These are phyloP conservation scores for Periconia macrospinosa DNA, from an alignment of 2,329 filamentous ascomycete species.

Conservation along the genomic window DNA sequence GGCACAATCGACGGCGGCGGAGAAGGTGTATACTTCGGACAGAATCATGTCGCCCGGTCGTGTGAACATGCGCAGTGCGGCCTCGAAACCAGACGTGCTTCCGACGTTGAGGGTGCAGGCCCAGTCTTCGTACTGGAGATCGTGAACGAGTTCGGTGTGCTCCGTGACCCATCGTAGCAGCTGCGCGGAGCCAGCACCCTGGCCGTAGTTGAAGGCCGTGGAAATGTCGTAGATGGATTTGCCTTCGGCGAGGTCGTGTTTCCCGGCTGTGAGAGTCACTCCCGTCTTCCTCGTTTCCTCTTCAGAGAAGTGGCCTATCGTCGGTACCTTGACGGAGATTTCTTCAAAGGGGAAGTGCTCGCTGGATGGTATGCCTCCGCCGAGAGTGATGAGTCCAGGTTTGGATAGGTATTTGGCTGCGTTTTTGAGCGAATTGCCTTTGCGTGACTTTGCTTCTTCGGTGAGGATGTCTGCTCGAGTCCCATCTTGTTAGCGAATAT, in stretches of 20 bases:
- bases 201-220: conserved; percentile 90
- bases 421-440: conserved; percentile 70
- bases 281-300: conserved; percentile 65
- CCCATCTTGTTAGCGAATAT: background rate
- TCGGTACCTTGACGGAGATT: conserved; percentile 73
- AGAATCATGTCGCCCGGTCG: conserved; percentile 75
- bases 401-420: conserved; percentile 78
- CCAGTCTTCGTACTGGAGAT: conserved; percentile 91
- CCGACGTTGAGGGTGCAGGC: conserved; percentile 79
- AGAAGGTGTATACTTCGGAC: conserved; percentile 91
- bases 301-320: conserved; percentile 70
- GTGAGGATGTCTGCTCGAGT: conserved; percentile 44
- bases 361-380: conserved; percentile 84
- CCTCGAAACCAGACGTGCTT: conserved; percentile 83
- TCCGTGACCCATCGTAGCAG: conserved; percentile 89
- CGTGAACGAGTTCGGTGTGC: conserved; percentile 88
- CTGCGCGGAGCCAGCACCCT: conserved; percentile 82
- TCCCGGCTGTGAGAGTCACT: conserved; percentile 68
- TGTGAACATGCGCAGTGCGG: conserved; percentile 80
- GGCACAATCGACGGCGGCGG: conserved; percentile 70
- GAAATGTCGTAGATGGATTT: conserved; percentile 73
- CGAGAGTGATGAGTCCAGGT: conserved; percentile 86
- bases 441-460: conserved; percentile 57
- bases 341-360: conserved; percentile 92
- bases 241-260: conserved; percentile 75